Conservation (phyloP, 495 filamentous ascomycete genomes). For the Podospora conica region DNA sequence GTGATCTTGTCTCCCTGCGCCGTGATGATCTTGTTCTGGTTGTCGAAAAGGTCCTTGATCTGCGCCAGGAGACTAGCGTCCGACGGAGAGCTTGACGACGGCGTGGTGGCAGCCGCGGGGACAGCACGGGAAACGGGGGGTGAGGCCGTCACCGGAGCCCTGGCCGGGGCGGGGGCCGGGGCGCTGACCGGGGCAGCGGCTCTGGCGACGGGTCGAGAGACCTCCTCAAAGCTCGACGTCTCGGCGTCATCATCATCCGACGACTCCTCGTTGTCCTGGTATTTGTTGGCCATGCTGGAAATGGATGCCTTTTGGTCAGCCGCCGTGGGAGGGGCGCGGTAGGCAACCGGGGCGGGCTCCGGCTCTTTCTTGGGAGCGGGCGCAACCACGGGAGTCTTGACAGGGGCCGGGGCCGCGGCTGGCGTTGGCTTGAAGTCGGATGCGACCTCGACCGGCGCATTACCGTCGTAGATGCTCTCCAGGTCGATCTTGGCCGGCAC, state of each 20-base stretch:
- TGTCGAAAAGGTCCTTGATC: slow-evolving; percentile 59
- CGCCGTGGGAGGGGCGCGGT: slow-evolving; percentile 58
- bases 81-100: slow-evolving; percentile 17
- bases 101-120: slow-evolving; percentile 13
- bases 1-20: slow-evolving; percentile 54
- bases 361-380: slow-evolving; percentile 51
- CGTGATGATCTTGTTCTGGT: slow-evolving; percentile 56
- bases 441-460: slow-evolving; percentile 65
- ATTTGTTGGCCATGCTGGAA: slow-evolving; percentile 75
- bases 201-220: slow-evolving; percentile 51
- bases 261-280: slow-evolving; percentile 65
- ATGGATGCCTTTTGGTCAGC: slow-evolving; percentile 82
- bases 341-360: slow-evolving; percentile 43
- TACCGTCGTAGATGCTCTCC: slow-evolving; percentile 82
- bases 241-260: slow-evolving; percentile 54
- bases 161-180: slow-evolving; percentile 32
- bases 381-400: slow-evolving; percentile 44
- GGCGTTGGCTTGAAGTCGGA: slow-evolving; percentile 60
- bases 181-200: slow-evolving; percentile 27
- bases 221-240: slow-evolving; percentile 75
- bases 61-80: slow-evolving; percentile 42
- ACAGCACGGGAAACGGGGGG: slow-evolving; percentile 19
- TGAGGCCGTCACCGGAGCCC: slow-evolving; percentile 17
- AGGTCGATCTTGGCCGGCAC: slow-evolving; percentile 88
- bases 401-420: slow-evolving; percentile 27